Evolutionary conservation across 768 basidiomycete genomes (phyloP).

Genomic region (Lyophyllum semitale): DNA sequence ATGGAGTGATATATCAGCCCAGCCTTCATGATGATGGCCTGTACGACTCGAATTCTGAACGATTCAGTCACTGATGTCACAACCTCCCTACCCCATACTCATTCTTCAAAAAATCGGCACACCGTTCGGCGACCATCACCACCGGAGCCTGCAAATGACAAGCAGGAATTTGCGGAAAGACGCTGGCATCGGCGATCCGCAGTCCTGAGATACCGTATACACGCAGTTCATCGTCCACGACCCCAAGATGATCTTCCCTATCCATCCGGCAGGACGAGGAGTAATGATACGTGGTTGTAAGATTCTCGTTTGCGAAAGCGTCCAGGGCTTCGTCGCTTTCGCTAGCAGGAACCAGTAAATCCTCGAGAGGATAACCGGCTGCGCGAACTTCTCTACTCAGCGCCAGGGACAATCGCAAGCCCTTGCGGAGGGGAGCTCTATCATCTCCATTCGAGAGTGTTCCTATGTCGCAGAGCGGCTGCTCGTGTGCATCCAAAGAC

Average conservation of each 20-base stretch:
- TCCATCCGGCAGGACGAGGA: constrained; percentile 39
- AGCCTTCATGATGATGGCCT: background rate
- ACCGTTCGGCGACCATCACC: constrained; percentile 22
- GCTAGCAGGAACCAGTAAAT: constrained; percentile 24
- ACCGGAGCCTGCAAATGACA: constrained; percentile 16
- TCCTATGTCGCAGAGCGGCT: constrained; percentile 30
- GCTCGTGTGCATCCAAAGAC: constrained; percentile 29
- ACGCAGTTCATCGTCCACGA: constrained; percentile 23
- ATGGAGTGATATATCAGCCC: background rate
- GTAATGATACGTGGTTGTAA: constrained; percentile 35
- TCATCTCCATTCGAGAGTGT: constrained; percentile 28
- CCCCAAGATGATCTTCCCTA: constrained; percentile 18
- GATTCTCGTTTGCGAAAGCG: constrained; percentile 22
- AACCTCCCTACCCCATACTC: background rate
- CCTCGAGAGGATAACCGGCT: constrained; percentile 27
- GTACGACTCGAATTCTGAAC: too few relatives aligned
- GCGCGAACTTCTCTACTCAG: constrained; percentile 21
- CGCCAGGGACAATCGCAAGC: constrained; percentile 19
- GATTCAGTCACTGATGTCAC: background rate
- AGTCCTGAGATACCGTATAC: constrained; percentile 22
- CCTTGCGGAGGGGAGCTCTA: constrained; percentile 24
- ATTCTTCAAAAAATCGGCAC: constrained; percentile 10
- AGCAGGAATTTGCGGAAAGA: constrained; percentile 19
- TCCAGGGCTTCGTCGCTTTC: constrained; percentile 32
- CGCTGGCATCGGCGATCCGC: constrained; percentile 20